Conservation (phyloP, 1,139 yeast genomes). For the Hyphopichia buzzinii region DNA sequence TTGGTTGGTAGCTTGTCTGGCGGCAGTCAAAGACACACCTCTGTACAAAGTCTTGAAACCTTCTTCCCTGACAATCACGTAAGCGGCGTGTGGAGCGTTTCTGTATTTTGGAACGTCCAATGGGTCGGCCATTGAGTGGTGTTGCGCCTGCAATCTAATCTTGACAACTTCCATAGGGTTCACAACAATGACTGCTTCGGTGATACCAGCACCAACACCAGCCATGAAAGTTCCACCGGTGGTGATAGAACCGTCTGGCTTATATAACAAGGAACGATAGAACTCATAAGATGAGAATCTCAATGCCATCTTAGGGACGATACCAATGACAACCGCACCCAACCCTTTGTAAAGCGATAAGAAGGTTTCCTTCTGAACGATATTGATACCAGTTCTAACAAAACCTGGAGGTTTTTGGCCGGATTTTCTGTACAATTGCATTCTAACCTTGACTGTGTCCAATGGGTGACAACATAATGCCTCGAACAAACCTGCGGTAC, state of each 20-base stretch:
- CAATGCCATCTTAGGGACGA: slow-evolving; percentile 97
- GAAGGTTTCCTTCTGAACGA: slow-evolving; percentile 78
- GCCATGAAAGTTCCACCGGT: slow-evolving; percentile 78
- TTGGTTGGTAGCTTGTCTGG: slow-evolving; percentile 97
- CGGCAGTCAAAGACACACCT: slow-evolving; percentile 94
- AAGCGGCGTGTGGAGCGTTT: slow-evolving; percentile 90
- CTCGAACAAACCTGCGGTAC: slow-evolving; percentile 95
- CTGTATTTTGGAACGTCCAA: slow-evolving; percentile 79
- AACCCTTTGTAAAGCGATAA: slow-evolving; percentile 91
- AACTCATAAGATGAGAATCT: slow-evolving; percentile 92
- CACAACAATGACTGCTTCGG: slow-evolving; percentile 92
- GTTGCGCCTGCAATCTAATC: slow-evolving; percentile 94
- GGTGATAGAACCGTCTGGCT: slow-evolving; percentile 65
- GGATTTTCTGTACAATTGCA: slow-evolving; percentile 78
- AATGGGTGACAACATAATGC: slow-evolving; percentile 96
- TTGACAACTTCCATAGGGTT: slow-evolving; percentile 98
- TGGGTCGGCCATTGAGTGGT: slow-evolving; percentile 84
- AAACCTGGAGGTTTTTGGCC: slow-evolving; percentile 81
- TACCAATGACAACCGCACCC: slow-evolving; percentile 96
- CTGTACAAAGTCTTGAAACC: slow-evolving; percentile 87
- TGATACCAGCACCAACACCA: slow-evolving; percentile 97
- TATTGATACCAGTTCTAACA: slow-evolving; percentile 72
- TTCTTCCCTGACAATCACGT: slow-evolving; percentile 83
- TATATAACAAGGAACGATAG: slow-evolving; percentile 68
- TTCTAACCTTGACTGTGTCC: slow-evolving; percentile 92